Evolutionary conservation across 2,329 filamentous ascomycete genomes (phyloP).

Genomic region (Trichoderma atroviride): DNA sequence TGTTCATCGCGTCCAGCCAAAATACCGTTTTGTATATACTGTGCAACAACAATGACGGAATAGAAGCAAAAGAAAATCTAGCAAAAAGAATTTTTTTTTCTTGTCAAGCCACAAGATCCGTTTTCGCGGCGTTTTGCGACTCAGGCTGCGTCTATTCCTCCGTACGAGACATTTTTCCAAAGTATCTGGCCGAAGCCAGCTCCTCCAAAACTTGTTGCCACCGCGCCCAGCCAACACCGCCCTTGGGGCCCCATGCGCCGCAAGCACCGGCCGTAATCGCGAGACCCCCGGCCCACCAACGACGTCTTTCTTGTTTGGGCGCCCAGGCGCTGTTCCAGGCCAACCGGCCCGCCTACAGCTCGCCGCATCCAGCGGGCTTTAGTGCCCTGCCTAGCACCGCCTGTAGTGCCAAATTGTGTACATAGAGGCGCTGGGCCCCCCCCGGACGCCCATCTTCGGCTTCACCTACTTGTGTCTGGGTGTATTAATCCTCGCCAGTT

Average conservation of each 20-base stretch:
- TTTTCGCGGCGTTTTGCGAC: neutral
- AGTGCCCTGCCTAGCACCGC: neutral
- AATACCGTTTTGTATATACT: neutral
- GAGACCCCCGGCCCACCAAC: conserved; percentile 9
- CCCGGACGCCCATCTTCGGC: conserved; percentile 23
- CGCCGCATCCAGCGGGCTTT: conserved; percentile 20
- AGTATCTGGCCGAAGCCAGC: neutral
- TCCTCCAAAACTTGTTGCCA: neutral
- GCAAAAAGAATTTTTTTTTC: neutral
- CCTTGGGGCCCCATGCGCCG: conserved; percentile 8
- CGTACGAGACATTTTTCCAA: neutral
- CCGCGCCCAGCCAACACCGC: conserved; percentile 18
- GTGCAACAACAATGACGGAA: neutral
- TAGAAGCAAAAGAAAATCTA: neutral
- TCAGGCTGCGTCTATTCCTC: neutral
- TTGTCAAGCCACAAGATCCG: neutral
- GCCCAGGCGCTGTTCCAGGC: neutral
- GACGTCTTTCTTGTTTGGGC: neutral
- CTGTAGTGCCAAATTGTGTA: neutral
- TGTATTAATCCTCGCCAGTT: neutral
- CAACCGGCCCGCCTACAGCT: neutral
- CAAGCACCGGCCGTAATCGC: conserved; percentile 16
- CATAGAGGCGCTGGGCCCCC: neutral
- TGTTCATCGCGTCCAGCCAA: neutral
- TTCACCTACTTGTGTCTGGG: conserved; percentile 7